A percentile compares a stretch with the other conserved stretches of the same genome.
phyloP scores from a whole-genome alignment of 2,329 filamentous ascomycete species.

The Claviceps purpurea region DNA sequence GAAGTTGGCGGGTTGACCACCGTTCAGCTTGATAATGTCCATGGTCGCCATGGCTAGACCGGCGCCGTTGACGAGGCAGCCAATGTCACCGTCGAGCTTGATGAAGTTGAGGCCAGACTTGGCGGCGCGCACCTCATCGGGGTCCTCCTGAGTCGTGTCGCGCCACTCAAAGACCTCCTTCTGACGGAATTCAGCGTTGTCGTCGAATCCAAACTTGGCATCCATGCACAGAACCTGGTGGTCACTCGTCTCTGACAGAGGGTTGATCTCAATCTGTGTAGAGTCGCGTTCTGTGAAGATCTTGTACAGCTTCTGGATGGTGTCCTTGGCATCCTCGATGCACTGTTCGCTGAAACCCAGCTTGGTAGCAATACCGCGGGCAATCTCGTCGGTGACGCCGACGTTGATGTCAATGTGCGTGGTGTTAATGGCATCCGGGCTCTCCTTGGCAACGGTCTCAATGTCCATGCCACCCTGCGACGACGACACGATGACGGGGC shows the following conservation, averaged over 20 bases:
- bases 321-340: slow-evolving; percentile 86
- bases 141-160: slow-evolving; percentile 88
- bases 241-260: slow-evolving; percentile 92
- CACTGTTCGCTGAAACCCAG: slow-evolving; percentile 97
- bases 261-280: slow-evolving; percentile 99
- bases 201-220: slow-evolving; percentile 96
- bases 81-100: slow-evolving; percentile 98
- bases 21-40: slow-evolving; percentile 99
- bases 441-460: slow-evolving; percentile 95
- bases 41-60: slow-evolving; percentile 99
- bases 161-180: slow-evolving; percentile 92
- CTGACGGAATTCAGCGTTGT: slow-evolving; percentile 97
- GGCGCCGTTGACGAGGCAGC: slow-evolving; percentile 96
- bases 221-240: slow-evolving; percentile 99
- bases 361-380: slow-evolving; percentile 74
- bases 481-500: slow-evolving; percentile 90
- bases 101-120: slow-evolving; percentile 97
- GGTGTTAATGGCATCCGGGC: slow-evolving; percentile 87
- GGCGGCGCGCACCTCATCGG: slow-evolving; percentile 94
- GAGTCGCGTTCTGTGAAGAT: slow-evolving; percentile 98
- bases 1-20: slow-evolving; percentile 93
- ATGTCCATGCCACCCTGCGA: slow-evolving; percentile 99
- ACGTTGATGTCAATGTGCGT: slow-evolving; percentile 87
- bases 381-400: slow-evolving; percentile 92
- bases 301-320: slow-evolving; percentile 97